A percentile compares a stretch with the other conserved stretches of the same genome.
phyloP scores from a whole-genome alignment of 768 basidiomycete species.

The Amanita brunnescens region DNA sequence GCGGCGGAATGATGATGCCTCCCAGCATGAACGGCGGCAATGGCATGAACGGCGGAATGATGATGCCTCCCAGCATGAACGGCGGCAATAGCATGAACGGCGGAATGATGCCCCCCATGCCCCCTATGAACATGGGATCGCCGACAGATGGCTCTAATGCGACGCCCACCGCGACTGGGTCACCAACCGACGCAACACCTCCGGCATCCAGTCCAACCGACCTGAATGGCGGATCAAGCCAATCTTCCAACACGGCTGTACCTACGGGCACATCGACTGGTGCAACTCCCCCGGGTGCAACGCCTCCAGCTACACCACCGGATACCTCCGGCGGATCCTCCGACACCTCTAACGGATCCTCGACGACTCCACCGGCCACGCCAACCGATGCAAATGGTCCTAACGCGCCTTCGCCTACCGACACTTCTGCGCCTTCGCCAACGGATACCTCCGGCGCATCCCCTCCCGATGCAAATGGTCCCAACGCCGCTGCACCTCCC shows the following conservation, averaged over 20 bases:
- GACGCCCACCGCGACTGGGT: not conserved
- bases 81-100: not conserved
- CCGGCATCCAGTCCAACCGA: too few species aligned
- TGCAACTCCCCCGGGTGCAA: too few species aligned
- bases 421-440: not conserved
- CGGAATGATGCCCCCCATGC: not conserved
- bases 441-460: not conserved
- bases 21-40: too few species aligned
- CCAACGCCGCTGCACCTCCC: too few species aligned
- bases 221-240: too few species aligned
- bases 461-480: too few species aligned
- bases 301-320: too few species aligned
- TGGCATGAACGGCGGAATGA: not conserved
- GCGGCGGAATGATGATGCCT: not conserved
- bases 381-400: not conserved
- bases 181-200: not conserved
- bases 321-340: not conserved
- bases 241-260: too few species aligned
- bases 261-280: too few species aligned
- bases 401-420: not conserved
- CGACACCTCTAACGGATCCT: not conserved
- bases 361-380: too few species aligned
- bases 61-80: not conserved
- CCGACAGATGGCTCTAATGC: not conserved
- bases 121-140: not conserved